These are phyloP conservation scores for Fomitopsis palustris DNA, from an alignment of 1,284 basidiomycete genomes.

Conservation along the genomic window DNA sequence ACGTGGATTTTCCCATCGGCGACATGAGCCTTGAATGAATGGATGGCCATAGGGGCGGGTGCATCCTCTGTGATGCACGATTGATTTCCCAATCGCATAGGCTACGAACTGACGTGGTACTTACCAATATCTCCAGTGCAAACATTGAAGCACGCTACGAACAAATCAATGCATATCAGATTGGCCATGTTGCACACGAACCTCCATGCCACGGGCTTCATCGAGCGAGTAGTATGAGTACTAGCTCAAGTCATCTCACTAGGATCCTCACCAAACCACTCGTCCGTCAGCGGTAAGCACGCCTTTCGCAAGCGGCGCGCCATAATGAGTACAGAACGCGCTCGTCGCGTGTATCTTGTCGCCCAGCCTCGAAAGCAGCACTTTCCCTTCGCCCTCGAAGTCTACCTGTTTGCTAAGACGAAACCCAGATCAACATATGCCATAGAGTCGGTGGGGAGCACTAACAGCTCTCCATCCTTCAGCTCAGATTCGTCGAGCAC, in stretches of 20 bases:
- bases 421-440: not conserved
- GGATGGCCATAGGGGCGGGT: constrained; percentile 83
- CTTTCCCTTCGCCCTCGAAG: constrained; percentile 76
- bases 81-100: constrained; percentile 24
- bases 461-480: constrained; percentile 75
- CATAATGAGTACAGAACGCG: constrained; percentile 89
- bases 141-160: constrained; percentile 84
- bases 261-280: constrained; percentile 63
- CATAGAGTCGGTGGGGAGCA: not conserved
- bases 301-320: constrained; percentile 81
- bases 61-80: constrained; percentile 69
- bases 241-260: not conserved
- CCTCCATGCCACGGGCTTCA: constrained; percentile 89
- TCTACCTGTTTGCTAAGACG: constrained; percentile 72
- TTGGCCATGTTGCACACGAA: constrained; percentile 26
- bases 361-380: constrained; percentile 76
- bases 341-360: constrained; percentile 78
- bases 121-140: constrained; percentile 75
- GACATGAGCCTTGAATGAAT: constrained; percentile 74
- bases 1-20: constrained; percentile 80
- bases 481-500: constrained; percentile 67
- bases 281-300: constrained; percentile 78
- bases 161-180: not conserved
- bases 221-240: not conserved
- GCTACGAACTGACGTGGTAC: constrained; percentile 6